Percentiles rank a stretch among this genome's conserved stretches.
Conservation (phyloP, 2,329 filamentous ascomycete species). For the Phialophora tarda region DNA sequence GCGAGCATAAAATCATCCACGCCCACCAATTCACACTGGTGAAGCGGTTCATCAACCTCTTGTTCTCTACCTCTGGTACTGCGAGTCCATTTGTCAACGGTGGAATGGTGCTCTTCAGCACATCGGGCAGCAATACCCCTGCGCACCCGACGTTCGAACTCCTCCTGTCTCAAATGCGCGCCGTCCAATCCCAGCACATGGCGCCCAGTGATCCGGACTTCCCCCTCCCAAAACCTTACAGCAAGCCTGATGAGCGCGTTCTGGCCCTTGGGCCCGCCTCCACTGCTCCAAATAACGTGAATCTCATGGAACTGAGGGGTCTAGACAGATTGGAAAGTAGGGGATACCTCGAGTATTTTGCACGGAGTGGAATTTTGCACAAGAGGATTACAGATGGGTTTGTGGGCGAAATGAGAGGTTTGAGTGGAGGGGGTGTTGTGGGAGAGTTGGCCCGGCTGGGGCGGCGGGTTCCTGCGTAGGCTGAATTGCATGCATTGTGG, state of each 20-base stretch:
- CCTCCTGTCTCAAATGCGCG: slow-evolving; percentile 61
- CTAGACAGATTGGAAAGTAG: slow-evolving; percentile 76
- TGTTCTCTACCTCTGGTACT: slow-evolving; percentile 64
- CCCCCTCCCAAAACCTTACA: slow-evolving; percentile 59
- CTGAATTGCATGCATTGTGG: not conserved
- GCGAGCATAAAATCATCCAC: slow-evolving; percentile 76
- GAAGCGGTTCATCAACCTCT: slow-evolving; percentile 73
- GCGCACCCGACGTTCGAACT: slow-evolving; percentile 70
- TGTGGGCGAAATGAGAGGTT: slow-evolving; percentile 81
- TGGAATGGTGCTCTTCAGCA: slow-evolving; percentile 77
- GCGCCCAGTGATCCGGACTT: slow-evolving; percentile 48
- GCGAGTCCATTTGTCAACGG: slow-evolving; percentile 67
- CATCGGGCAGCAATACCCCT: slow-evolving; percentile 72
- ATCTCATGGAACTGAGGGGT: slow-evolving; percentile 65
- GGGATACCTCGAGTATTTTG: slow-evolving; percentile 90
- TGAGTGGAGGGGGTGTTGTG: slow-evolving; percentile 79
- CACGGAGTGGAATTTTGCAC: slow-evolving; percentile 78
- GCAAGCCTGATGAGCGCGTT: slow-evolving; percentile 59
- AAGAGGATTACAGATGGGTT: slow-evolving; percentile 70
- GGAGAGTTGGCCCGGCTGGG: slow-evolving; percentile 81
- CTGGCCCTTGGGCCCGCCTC: slow-evolving; percentile 47
- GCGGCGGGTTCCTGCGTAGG: slow-evolving; percentile 50
- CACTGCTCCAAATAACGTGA: slow-evolving; percentile 32
- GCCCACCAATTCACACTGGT: slow-evolving; percentile 81
- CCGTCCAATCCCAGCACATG: slow-evolving; percentile 45